A percentile compares a stretch with the other conserved stretches of the same genome.
phyloP scores from a whole-genome alignment of 139 green algal species.

The Gonium pectorale region DNA sequence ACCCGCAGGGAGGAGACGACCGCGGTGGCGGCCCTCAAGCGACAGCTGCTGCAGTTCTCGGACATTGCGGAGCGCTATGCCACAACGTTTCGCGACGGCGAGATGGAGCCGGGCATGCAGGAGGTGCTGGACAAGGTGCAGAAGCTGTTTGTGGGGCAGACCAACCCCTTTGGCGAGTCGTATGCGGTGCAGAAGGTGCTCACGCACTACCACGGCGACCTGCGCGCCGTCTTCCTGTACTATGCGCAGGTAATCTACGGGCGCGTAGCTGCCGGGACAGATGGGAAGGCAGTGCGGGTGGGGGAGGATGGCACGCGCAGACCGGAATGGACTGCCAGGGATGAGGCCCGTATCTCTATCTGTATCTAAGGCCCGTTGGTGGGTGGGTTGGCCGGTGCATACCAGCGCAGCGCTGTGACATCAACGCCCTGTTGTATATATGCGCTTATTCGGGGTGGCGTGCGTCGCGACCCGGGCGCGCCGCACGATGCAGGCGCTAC shows the following conservation, averaged over 20 bases:
- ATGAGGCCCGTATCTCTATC: too few species aligned
- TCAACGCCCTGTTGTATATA: too few species aligned
- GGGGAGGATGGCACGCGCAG: not conserved
- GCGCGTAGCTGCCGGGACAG: too few species aligned
- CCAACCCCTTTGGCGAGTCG: conserved; percentile 62
- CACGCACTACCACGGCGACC: conserved; percentile 59
- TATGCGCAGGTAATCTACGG: conserved; percentile 69
- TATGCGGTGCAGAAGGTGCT: conserved; percentile 72
- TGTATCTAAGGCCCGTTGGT: too few species aligned
- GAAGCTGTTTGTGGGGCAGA: conserved; percentile 58
- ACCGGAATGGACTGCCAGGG: not conserved
- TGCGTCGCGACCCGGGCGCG: too few species aligned
- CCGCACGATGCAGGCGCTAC: too few species aligned
- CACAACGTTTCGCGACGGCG: conserved; percentile 25
- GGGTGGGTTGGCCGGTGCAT: too few species aligned
- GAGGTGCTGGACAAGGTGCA: conserved; percentile 47
- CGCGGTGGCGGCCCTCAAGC: conserved; percentile 54
- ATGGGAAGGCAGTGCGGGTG: too few species aligned
- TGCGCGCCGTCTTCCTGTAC: conserved; percentile 72
- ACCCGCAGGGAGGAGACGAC: conserved; percentile 49
- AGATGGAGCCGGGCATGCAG: conserved; percentile 55
- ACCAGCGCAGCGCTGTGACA: too few species aligned
- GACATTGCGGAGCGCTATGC: conserved; percentile 61
- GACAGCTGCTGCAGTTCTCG: conserved; percentile 60
- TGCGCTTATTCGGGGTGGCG: too few species aligned